Conservation (phyloP, 192 early-diverging fungal genomes). For the Spizellomyces sp. region DNA sequence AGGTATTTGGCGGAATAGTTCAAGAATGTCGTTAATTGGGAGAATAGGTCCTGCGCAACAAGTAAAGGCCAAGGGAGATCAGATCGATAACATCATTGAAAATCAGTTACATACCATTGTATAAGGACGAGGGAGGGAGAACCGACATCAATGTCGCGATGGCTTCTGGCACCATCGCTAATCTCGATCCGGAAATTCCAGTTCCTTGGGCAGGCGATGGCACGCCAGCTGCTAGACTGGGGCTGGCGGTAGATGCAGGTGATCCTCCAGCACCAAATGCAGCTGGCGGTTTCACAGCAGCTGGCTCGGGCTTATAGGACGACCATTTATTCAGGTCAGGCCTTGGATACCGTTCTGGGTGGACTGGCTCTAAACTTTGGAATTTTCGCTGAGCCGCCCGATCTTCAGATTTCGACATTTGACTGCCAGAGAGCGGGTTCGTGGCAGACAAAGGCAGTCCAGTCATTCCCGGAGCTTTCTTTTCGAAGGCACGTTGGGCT, state of each 20-base stretch:
- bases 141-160: slow-evolving; percentile 33
- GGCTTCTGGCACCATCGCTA: slow-evolving; percentile 37
- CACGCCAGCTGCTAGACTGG: background rate
- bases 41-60: slow-evolving; percentile 34
- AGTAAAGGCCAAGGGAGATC: background rate
- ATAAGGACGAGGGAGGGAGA: slow-evolving; percentile 35
- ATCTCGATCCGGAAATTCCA: background rate
- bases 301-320: slow-evolving; percentile 60
- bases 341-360: slow-evolving; percentile 69
- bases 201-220: background rate
- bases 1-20: slow-evolving; percentile 36
- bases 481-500: slow-evolving; percentile 12
- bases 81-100: background rate
- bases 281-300: slow-evolving; percentile 3
- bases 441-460: slow-evolving; percentile 1
- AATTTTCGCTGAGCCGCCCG: slow-evolving; percentile 9
- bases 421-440: background rate
- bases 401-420: slow-evolving; percentile 2
- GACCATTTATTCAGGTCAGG: slow-evolving; percentile 76
- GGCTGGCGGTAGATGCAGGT: background rate
- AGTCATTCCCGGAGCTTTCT: slow-evolving; percentile 10
- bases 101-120: slow-evolving; percentile 38
- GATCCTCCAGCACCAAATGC: background rate
- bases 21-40: slow-evolving; percentile 40
- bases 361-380: slow-evolving; percentile 52